These are phyloP conservation scores for Boletus reticuloceps DNA, from an alignment of 768 basidiomycete species.

Conservation along the genomic window DNA sequence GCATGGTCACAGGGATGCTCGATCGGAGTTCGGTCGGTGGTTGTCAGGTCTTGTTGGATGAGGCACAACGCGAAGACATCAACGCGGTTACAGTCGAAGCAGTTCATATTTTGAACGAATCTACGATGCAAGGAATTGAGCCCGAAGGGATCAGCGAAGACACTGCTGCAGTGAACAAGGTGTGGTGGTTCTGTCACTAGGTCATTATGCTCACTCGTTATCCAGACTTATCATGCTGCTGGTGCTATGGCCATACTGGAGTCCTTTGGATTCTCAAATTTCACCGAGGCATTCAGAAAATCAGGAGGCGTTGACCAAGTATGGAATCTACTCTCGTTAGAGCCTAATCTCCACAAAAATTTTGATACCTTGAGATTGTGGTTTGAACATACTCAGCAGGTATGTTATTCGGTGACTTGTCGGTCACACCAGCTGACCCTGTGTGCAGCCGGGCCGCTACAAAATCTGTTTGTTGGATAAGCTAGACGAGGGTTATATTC, in stretches of 20 bases:
- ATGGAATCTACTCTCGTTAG: conserved; percentile 1
- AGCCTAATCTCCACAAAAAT: accelerated
- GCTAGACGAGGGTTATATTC: no score
- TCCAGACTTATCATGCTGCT: not conserved
- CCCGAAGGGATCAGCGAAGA: not conserved
- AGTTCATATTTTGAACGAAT: not conserved
- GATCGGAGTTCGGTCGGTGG: not conserved
- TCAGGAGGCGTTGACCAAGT: not conserved
- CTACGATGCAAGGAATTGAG: not conserved
- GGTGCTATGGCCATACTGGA: not conserved
- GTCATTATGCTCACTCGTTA: not conserved
- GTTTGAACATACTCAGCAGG: not conserved
- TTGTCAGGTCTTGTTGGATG: not conserved
- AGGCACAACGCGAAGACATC: no score
- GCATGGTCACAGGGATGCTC: not conserved
- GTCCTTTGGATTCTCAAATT: not conserved
- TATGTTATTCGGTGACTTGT: not conserved
- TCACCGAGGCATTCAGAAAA: not conserved
- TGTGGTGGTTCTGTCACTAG: not conserved
- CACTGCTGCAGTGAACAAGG: not conserved
- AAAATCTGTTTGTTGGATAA: not conserved
- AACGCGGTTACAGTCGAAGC: not conserved
- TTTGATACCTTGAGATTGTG: not conserved
- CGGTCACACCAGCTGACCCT: not conserved
- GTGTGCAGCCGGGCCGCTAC: not conserved